Evolutionary conservation across 768 basidiomycete genomes (phyloP).

Genomic region (Russula sp.): DNA sequence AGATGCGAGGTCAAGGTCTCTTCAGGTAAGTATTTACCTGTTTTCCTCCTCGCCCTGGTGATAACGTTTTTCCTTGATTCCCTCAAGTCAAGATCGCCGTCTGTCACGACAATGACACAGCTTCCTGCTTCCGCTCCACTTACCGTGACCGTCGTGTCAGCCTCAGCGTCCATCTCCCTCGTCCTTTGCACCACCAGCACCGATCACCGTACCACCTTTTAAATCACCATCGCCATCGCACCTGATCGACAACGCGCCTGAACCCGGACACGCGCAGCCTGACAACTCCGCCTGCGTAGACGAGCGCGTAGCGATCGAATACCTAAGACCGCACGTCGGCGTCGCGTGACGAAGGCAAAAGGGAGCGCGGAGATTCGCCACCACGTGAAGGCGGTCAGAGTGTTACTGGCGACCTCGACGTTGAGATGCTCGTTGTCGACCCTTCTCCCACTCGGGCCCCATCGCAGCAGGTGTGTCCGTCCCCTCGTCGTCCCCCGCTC

Average conservation of each 20-base stretch:
- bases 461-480: conserved; percentile 5
- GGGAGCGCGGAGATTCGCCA: neutral
- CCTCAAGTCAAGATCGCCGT: neutral
- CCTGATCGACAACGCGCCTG: neutral
- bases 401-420: no score
- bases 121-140: neutral
- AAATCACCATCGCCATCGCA: neutral
- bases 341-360: neutral
- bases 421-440: neutral
- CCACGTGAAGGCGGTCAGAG: neutral
- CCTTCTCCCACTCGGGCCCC: neutral
- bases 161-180: neutral
- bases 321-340: neutral
- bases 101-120: neutral
- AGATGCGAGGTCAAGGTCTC: neutral
- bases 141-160: neutral
- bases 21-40: neutral
- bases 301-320: neutral
- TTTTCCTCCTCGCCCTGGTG: neutral
- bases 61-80: no score
- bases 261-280: neutral
- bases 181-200: conserved; percentile 1
- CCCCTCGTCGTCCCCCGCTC: neutral
- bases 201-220: neutral
- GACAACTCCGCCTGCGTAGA: neutral